A percentile compares a stretch with the other conserved stretches of the same genome.
Conservation (phyloP, 2,329 filamentous ascomycete species). For the Hypoxylon sp. region DNA sequence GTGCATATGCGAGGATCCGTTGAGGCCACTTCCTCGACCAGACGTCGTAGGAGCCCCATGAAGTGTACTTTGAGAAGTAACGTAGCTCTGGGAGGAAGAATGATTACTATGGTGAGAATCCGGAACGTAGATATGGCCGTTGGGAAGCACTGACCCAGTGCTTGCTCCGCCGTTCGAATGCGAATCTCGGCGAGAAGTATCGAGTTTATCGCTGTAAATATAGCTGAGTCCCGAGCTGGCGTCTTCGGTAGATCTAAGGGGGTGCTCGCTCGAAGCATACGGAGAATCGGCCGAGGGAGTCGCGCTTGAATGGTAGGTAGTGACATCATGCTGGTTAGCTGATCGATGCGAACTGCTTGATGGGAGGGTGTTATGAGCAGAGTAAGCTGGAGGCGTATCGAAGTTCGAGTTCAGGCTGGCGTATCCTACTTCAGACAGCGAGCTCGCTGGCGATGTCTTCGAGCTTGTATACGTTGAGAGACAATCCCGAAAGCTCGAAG, state of each 20-base stretch:
- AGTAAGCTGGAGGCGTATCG: slow-evolving; percentile 47
- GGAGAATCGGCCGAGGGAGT: slow-evolving; percentile 38
- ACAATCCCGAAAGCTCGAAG: slow-evolving; percentile 54
- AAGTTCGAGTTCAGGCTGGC: slow-evolving; percentile 48
- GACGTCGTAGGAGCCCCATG: slow-evolving; percentile 42
- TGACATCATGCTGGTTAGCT: slow-evolving; percentile 40
- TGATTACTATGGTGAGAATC: slow-evolving; percentile 49
- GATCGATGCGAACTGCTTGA: slow-evolving; percentile 43
- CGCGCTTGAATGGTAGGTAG: slow-evolving; percentile 36
- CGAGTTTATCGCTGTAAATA: slow-evolving; percentile 51
- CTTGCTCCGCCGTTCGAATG: slow-evolving; percentile 47
- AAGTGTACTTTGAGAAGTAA: slow-evolving; percentile 34
- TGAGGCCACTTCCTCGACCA: slow-evolving; percentile 39
- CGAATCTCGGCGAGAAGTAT: slow-evolving; percentile 46
- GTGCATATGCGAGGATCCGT: slow-evolving; percentile 50
- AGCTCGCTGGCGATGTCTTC: slow-evolving; percentile 45
- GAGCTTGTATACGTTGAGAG: slow-evolving; percentile 47
- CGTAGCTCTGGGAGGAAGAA: slow-evolving; percentile 43
- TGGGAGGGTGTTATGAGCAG: slow-evolving; percentile 35
- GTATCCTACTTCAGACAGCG: slow-evolving; percentile 52
- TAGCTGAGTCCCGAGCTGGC: slow-evolving; percentile 46
- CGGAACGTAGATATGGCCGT: slow-evolving; percentile 56
- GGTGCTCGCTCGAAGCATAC: slow-evolving; percentile 44
- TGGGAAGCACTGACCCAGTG: slow-evolving; percentile 50
- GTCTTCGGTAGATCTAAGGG: slow-evolving; percentile 48